These are phyloP conservation scores for Ogataea henricii DNA, from an alignment of 805 yeast genomes.

Conservation along the genomic window DNA sequence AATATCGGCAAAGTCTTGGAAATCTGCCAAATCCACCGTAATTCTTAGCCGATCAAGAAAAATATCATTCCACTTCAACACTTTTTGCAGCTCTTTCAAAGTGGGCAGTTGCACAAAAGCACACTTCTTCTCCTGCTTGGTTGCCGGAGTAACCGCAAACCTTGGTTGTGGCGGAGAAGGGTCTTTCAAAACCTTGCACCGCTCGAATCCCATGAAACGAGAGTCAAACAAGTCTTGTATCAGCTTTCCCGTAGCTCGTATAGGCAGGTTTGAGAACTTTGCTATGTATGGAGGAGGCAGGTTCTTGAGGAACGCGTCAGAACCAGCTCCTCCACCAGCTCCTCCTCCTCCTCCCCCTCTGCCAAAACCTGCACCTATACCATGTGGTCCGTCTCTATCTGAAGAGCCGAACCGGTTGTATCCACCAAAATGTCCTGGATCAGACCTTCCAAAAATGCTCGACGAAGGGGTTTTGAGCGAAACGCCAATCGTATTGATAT, in stretches of 20 bases:
- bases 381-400: slow-evolving; percentile 6
- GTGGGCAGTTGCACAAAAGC: slow-evolving; percentile 63
- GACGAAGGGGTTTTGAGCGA: slow-evolving; percentile 30
- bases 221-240: slow-evolving; percentile 63
- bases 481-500: slow-evolving; percentile 58
- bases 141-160: slow-evolving; percentile 45
- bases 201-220: slow-evolving; percentile 57
- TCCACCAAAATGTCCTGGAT: slow-evolving; percentile 12
- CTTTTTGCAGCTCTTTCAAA: slow-evolving; percentile 55
- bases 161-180: slow-evolving; percentile 33
- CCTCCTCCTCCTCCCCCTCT: slow-evolving; percentile 20
- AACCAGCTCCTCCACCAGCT: slow-evolving; percentile 14
- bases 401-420: slow-evolving; percentile 7
- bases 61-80: slow-evolving; percentile 63
- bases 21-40: slow-evolving; percentile 38
- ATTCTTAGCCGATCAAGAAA: slow-evolving; percentile 39
- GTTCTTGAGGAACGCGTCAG: slow-evolving; percentile 12
- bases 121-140: slow-evolving; percentile 49
- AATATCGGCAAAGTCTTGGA: slow-evolving; percentile 41
- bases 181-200: slow-evolving; percentile 55
- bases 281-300: slow-evolving; percentile 63
- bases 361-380: slow-evolving; percentile 11
- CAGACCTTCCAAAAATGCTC: slow-evolving; percentile 9
- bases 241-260: slow-evolving; percentile 50
- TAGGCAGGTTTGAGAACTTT: slow-evolving; percentile 62